Conservation (phyloP, 495 filamentous ascomycete species). For the Jackrogersella multiformis region DNA sequence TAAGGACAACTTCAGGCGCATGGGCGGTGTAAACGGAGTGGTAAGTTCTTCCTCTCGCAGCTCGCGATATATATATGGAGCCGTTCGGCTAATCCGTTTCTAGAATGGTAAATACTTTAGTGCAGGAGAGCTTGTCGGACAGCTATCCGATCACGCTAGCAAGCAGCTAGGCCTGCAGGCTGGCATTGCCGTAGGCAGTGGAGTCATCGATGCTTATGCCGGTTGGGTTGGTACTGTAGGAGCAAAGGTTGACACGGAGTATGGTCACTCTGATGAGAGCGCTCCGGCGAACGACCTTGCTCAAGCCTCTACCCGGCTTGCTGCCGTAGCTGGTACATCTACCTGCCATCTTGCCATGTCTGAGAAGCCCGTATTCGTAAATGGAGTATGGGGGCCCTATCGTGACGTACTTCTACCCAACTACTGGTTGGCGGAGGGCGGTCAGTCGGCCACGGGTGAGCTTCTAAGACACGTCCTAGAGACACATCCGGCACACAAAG, state of each 20-base stretch:
- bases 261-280: slow-evolving; percentile 66
- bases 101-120: slow-evolving; percentile 92
- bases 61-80: slow-evolving; percentile 31
- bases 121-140: slow-evolving; percentile 88
- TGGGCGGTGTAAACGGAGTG: slow-evolving; percentile 93
- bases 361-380: slow-evolving; percentile 85
- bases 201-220: slow-evolving; percentile 98
- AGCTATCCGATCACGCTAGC: slow-evolving; percentile 83
- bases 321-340: slow-evolving; percentile 95
- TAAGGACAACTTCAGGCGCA: slow-evolving; percentile 85
- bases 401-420: slow-evolving; percentile 89
- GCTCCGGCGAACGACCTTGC: slow-evolving; percentile 77
- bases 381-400: slow-evolving; percentile 96
- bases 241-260: slow-evolving; percentile 80
- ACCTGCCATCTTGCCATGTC: slow-evolving; percentile 98
- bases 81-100: slow-evolving; percentile 23
- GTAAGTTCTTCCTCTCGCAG: slow-evolving; percentile 66
- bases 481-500: slow-evolving; percentile 86
- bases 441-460: slow-evolving; percentile 94
- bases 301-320: slow-evolving; percentile 92
- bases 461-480: slow-evolving; percentile 93
- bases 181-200: slow-evolving; percentile 91
- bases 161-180: slow-evolving; percentile 83
- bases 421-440: slow-evolving; percentile 96
- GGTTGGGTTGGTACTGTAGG: slow-evolving; percentile 99